Percentiles rank a stretch among this genome's conserved stretches.
Conservation (phyloP, 2,329 filamentous ascomycete species). For the Corinectria fuckeliana region DNA sequence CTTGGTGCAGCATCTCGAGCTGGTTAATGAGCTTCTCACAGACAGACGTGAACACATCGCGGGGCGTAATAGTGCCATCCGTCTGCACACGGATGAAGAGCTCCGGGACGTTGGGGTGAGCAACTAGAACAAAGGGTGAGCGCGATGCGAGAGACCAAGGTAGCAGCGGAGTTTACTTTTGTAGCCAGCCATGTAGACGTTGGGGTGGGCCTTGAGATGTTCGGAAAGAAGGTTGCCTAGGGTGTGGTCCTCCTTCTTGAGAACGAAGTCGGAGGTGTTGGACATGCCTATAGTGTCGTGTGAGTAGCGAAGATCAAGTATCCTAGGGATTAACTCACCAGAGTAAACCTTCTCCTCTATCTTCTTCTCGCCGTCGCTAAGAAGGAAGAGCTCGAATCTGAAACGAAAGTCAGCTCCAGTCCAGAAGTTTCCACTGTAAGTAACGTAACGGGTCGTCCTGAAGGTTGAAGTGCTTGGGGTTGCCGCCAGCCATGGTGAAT, state of each 20-base stretch:
- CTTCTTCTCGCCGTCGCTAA: slow-evolving; percentile 90
- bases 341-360: slow-evolving; percentile 88
- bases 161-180: slow-evolving; percentile 64
- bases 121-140: slow-evolving; percentile 46
- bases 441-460: slow-evolving; percentile 46
- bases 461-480: slow-evolving; percentile 49
- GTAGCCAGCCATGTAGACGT: slow-evolving; percentile 92
- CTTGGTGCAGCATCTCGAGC: slow-evolving; percentile 78
- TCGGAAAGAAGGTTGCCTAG: slow-evolving; percentile 88
- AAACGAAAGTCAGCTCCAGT: slow-evolving; percentile 28
- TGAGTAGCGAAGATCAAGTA: slow-evolving; percentile 2
- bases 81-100: slow-evolving; percentile 84
- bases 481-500: slow-evolving; percentile 45
- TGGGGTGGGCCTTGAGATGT: slow-evolving; percentile 81
- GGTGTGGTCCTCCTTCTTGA: slow-evolving; percentile 97
- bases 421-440: not conserved
- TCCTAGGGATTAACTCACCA: slow-evolving; percentile 62
- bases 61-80: slow-evolving; percentile 86
- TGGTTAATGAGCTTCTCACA: slow-evolving; percentile 85
- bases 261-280: slow-evolving; percentile 92
- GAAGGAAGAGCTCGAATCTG: slow-evolving; percentile 93
- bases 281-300: slow-evolving; percentile 69
- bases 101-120: slow-evolving; percentile 67
- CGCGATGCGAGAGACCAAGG: too few species aligned
- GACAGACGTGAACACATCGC: slow-evolving; percentile 81